Base-by-base conservation (phyloP, 208 protist species). In the Trypanosoma cruzi region DNA sequence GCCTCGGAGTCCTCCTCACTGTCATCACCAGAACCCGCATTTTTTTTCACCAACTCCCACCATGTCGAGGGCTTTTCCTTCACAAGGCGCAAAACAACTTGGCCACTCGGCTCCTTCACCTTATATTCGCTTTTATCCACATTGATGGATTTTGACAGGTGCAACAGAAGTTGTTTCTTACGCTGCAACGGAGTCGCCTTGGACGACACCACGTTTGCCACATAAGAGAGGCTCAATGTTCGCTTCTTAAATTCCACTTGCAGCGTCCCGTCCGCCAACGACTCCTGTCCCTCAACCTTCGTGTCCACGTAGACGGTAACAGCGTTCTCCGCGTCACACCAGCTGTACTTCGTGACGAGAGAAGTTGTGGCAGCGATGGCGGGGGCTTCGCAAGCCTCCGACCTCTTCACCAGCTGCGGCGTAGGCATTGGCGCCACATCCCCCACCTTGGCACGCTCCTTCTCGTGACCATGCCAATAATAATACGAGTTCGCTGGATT, bases 401-500 rank as follows among this genome's bases (percentile, higher is more conserved):
- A 73, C 11, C 68, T 83, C 26, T 75, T 77, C 44, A 96, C 80
- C n/a, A 96, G 65, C 13, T 83, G 63, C 10, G 86, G 90, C 24
- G 68, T 81, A 11, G 88, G 86, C 81, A 92, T 75, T 55, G 90
- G 86, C 20, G 90, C 90, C 2, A 94, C 88, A 66, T 96, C 90
- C 18, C 90, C 90, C 16, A 87, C 75, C 72, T 80, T 84, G 6
- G 88, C 88, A 1, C 90, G 81, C 48, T 93, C 83, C 75, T 93
- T 93, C 58, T 90, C 88, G 65, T 96, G 90, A 0, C 81, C 76
- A 71, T 96, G 90, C 88, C 88, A 96, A 62, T 96, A 96, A 63
- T 96, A 93, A 67, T 96, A 96, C 14, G 71, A 86, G 73, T 87
- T 93, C 28, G 52, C 54, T 42, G 68, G 75, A 22, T 81, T 81